phyloP scores from a whole-genome alignment of 495 filamentous ascomycete species.

The Penicillium paxilli region DNA sequence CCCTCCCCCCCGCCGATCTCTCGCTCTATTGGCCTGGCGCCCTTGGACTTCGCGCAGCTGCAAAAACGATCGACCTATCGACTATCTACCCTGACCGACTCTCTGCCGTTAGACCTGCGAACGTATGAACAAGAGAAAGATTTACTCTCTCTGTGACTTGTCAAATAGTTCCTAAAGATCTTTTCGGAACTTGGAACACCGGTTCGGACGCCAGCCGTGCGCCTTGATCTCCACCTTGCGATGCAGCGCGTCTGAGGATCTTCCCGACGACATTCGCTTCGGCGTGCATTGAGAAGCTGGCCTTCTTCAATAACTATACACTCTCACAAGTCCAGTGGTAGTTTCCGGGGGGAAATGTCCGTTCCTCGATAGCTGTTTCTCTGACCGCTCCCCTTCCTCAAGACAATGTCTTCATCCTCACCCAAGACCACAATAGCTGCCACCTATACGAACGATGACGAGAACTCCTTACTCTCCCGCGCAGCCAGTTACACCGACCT shows the following conservation, averaged over 20 bases:
- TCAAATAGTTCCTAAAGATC: neutral
- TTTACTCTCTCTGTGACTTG: constrained; percentile 5
- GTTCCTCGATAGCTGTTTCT: constrained; percentile 11
- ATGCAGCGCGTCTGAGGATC: constrained; percentile 29
- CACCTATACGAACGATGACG: constrained; percentile 26
- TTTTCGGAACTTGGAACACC: neutral
- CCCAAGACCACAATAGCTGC: constrained; percentile 18
- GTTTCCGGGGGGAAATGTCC: constrained; percentile 33
- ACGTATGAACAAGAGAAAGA: neutral
- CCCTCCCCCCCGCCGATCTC: constrained; percentile 20
- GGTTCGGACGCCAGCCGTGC: neutral
- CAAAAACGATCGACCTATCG: constrained; percentile 23
- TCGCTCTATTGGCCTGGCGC: constrained; percentile 21
- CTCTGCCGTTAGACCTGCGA: neutral
- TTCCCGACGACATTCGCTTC: constrained; percentile 9
- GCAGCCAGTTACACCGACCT: constrained; percentile 48
- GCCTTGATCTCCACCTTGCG: constrained; percentile 9
- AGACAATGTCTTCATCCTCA: constrained; percentile 38
- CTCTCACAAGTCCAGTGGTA: constrained; percentile 20
- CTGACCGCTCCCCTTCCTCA: constrained; percentile 11
- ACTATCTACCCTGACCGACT: constrained; percentile 14
- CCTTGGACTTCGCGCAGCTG: constrained; percentile 14
- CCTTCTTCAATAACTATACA: constrained; percentile 31
- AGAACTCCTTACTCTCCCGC: constrained; percentile 28
- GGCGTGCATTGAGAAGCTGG: constrained; percentile 46